phyloP scores from a whole-genome alignment of 177 flowering plant species.

The Vitis hybrid region DNA sequence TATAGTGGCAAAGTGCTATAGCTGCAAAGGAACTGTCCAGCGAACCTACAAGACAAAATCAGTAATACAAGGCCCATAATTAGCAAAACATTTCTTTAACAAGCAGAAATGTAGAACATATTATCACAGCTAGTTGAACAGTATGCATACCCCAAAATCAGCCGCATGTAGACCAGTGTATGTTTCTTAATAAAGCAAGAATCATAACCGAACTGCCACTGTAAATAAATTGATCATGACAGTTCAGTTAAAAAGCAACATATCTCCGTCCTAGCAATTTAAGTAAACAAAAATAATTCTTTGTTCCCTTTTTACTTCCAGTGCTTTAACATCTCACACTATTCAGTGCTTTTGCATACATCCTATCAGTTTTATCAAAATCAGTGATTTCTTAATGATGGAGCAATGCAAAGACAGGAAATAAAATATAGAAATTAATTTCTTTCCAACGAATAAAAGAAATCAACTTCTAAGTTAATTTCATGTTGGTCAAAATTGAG shows the following conservation, averaged over 20 bases:
- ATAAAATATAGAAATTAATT: neutral
- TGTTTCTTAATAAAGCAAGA: constrained; percentile 93
- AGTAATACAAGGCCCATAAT: neutral
- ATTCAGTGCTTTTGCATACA: neutral
- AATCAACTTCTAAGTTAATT: neutral
- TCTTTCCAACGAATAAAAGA: no score
- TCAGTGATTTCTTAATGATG: neutral
- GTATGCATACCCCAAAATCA: constrained; percentile 67
- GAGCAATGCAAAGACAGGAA: neutral
- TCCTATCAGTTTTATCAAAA: neutral
- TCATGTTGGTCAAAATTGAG: neutral
- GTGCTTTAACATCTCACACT: neutral
- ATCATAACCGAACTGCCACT: constrained; percentile 98
- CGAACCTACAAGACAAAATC: constrained; percentile 49
- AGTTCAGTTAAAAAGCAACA: constrained; percentile 3
- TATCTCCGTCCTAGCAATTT: neutral
- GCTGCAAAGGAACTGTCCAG: constrained; percentile 97
- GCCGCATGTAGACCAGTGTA: constrained; percentile 71
- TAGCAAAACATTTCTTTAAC: neutral
- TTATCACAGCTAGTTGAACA: neutral
- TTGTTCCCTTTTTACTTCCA: neutral
- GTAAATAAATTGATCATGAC: constrained; percentile 17
- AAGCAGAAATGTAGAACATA: neutral
- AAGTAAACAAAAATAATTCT: neutral
- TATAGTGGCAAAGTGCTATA: constrained; percentile 96